Percentiles rank a stretch among this genome's conserved stretches.
phyloP scores from a whole-genome alignment of 2,329 filamentous ascomycete genomes.

The Nothopassalora personata region DNA sequence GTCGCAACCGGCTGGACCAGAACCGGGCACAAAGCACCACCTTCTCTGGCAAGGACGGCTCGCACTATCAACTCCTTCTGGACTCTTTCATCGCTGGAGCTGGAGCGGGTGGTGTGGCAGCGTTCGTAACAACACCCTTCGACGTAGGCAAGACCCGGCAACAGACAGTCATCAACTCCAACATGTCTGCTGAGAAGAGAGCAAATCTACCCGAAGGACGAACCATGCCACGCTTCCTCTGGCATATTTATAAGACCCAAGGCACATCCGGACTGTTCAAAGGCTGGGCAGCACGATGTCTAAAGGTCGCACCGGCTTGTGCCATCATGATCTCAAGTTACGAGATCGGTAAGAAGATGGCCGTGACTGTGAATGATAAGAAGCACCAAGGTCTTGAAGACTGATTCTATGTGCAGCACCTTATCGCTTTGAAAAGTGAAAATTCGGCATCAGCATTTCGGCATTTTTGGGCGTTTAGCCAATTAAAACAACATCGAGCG shows the following conservation, averaged over 20 bases:
- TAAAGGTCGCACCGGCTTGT: slow-evolving; percentile 93
- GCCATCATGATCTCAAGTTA: slow-evolving; percentile 99
- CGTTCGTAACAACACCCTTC: slow-evolving; percentile 87
- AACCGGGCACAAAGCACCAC: slow-evolving; percentile 49
- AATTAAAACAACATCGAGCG: not conserved
- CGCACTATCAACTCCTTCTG: slow-evolving; percentile 73
- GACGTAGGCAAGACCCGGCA: slow-evolving; percentile 96
- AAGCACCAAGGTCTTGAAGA: slow-evolving; percentile 15
- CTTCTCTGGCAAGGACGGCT: slow-evolving; percentile 27
- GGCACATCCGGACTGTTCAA: slow-evolving; percentile 76
- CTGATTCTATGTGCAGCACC: not conserved
- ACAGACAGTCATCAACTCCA: slow-evolving; percentile 67
- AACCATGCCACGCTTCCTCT: slow-evolving; percentile 76
- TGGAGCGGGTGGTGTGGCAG: slow-evolving; percentile 74
- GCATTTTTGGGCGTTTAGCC: not conserved
- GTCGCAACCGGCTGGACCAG: slow-evolving; percentile 66
- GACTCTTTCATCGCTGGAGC: slow-evolving; percentile 89
- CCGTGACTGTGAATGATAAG: slow-evolving; percentile 66
- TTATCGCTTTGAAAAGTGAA: not conserved
- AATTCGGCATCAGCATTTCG: not conserved
- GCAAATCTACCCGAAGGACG: slow-evolving; percentile 62
- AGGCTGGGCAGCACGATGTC: slow-evolving; percentile 83
- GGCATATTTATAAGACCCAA: slow-evolving; percentile 84
- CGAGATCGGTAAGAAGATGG: slow-evolving; percentile 88
- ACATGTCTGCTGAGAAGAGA: slow-evolving; percentile 35